Base-by-base conservation (phyloP, 257 asterid species). In the Rubia yunnanensis region DNA sequence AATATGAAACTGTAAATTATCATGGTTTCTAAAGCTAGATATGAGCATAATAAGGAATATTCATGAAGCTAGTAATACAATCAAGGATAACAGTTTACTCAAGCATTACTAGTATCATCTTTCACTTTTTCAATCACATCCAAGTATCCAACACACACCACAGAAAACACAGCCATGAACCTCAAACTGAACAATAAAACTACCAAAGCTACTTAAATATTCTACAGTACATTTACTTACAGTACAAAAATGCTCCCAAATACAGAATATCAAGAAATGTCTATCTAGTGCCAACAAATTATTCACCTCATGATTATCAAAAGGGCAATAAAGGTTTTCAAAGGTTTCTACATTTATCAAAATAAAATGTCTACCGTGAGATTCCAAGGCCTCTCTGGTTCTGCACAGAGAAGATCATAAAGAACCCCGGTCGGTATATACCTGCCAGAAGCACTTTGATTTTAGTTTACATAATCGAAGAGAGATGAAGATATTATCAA, bases 301-400 rank as follows among this genome's bases (percentile, higher is more conserved):
- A 49, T 31, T 17, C 13, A 20, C 26, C 26, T 52, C 32, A 31
- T 11, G 30, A 31, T 13, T 50, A 31, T 15, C 36, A 10, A 18
- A 32, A 52, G 2, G 4, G 20, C 39, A 49, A 31, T n/a, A 49
- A 31, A 50, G 24, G 24, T 49, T 36, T 24, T 30, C 9, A 8
- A 11, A 44, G 20, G 23, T 63, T 41, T 44, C 27, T 3, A 6
- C 32, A 14, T 14, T 14, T 2, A 36, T 7, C 62, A 60, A 76
- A 36, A 34, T 28, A 31, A 63, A 72, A 54, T 46, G 22, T 77
- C 31, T 85, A 89, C 96, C 65, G 86, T 94, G 70, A 94, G 80
- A 84, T 94, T 85, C 99, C 97, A 94, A 52, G 99, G 99, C 70
- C 96, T 84, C 83, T 94, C 96, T 58, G 95, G 96, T 70, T 89